Evolutionary conservation across 495 filamentous ascomycete species (phyloP), one percentile per base, ranked within the genome.

Genomic region (Trichocladium uniseriatum): DNA sequence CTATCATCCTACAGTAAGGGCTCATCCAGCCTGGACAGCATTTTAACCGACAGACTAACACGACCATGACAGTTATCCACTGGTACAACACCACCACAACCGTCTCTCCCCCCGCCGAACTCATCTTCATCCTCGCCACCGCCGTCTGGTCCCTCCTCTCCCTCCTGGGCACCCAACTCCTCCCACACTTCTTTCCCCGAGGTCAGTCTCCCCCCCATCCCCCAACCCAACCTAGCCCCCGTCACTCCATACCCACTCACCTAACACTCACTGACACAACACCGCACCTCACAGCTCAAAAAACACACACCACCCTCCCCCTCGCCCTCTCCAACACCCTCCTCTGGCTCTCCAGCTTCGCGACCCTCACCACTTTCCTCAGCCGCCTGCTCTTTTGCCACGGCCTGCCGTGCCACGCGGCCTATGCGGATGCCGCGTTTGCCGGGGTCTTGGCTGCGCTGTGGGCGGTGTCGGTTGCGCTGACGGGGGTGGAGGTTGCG

Each of bases 301-400:
- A 82, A 65, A 77, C 74, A 21, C 78, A 76, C 52, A 71, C 67
- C n/a, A 69, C 83, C 32, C 65, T 86, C 6, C 75, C 65, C 19
- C 55, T 86, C 43, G 86, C 90, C 59, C 57, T 67, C 34, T 43
- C 80, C 37, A 90, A 87, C 44, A 77, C 79, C 64, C 66, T 90
- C 45, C 87, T 92, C 72, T 91, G 84, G 84, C 84, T 95, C 66
- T 73, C 80, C 1, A 86, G 85, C 29, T 89, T 84, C 62, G 74
- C 89, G 58, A 84, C 85, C 0, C 69, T 89, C 18, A 75, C 78
- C 6, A 80, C 79, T 5, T 82, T 81, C 63, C 65, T 91, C 39
- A 70, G 71, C 43, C 61, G 75, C 34, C 64, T 77, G 22, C 63
- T 70, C 56, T 75, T 74, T 65, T 79, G 76, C 65, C 65, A 69